Conservation (phyloP, 2,329 filamentous ascomycete species). For the Fusarium beomiforme region DNA sequence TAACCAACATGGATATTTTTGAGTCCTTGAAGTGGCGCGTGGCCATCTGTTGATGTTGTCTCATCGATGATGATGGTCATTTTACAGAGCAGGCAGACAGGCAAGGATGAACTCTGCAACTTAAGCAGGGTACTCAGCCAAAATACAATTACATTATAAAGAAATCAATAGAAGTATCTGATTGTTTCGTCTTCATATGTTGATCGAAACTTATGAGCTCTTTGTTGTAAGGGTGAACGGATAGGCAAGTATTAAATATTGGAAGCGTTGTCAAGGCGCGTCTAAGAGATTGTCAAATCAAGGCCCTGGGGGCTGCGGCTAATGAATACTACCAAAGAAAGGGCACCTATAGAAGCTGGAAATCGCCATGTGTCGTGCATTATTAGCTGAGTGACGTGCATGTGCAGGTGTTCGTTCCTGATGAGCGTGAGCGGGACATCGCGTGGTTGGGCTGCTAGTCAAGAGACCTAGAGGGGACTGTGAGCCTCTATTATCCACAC, state of each 20-base stretch:
- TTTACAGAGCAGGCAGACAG: background rate
- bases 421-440: conserved; percentile 34
- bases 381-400: conserved; percentile 36
- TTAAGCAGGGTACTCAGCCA: background rate
- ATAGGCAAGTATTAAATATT: background rate
- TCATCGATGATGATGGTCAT: conserved; percentile 34
- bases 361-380: conserved; percentile 31
- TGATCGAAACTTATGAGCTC: background rate
- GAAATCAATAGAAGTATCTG: background rate
- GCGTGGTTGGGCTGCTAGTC: conserved; percentile 29
- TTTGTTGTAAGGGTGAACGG: conserved; percentile 6
- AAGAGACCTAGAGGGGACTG: conserved; percentile 35
- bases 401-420: conserved; percentile 33
- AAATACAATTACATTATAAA: background rate
- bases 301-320: conserved; percentile 5
- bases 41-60: conserved; percentile 27
- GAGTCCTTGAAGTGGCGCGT: conserved; percentile 18
- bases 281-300: conserved; percentile 16
- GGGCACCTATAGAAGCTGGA: conserved; percentile 16
- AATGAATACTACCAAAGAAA: conserved; percentile 10
- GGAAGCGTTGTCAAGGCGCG: background rate
- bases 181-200: background rate
- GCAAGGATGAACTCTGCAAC: background rate
- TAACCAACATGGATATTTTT: background rate
- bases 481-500: rapidly evolving